Base-by-base conservation (phyloP, 805 yeast species). In the Yamadazyma ubonensis region DNA sequence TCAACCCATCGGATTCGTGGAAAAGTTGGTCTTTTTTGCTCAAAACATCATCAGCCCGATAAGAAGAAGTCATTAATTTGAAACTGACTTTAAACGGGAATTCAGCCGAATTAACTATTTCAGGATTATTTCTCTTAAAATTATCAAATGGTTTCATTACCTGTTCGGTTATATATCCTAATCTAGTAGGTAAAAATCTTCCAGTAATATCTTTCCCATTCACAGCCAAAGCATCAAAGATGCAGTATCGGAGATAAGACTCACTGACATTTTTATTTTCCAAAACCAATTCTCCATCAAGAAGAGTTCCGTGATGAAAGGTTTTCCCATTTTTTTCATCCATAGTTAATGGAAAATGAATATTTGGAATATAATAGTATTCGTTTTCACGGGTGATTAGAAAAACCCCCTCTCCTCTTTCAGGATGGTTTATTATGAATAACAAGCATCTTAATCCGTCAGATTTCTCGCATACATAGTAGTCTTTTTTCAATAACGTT, bases 271-370 rank as follows among this genome's bases (percentile, higher is more conserved):
- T 90, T 51, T 77, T 79, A 5, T 77, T 71, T 48, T 86, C 89
- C 49, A 80, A 62, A 3, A 93, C 96, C 38, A 93, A 72, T 63
- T 93, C 99, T 3, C 99, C 99, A 62, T 93, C 99, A 6, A 93
- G 74, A 6, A 93, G 67, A 0, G 96, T 85, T 3, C 96, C 96
- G 49, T 83, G 84, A 52, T 90, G 97, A 48, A 80, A 81, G 1
- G 79, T 67, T 39, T 66, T 67, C 14, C 76, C 73, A 33, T 76
- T 72, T 7, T 69, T 64, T 32, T 65, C 72, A 33, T 63, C 59
- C 48, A 53, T 55, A n/a, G 55, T 45, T 21, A 63, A 54, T 2
- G 98, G 97, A 58, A 95, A 87, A 59, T 89, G 95, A 49, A 95
- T 79, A 41, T 83, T 79, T 17, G 87, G 89, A 8, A 93, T 76